A percentile compares a stretch with the other conserved stretches of the same genome.
These are phyloP conservation scores for Ilex paraguariensis DNA, from an alignment of 305 asterid species.

Conservation along the genomic window DNA sequence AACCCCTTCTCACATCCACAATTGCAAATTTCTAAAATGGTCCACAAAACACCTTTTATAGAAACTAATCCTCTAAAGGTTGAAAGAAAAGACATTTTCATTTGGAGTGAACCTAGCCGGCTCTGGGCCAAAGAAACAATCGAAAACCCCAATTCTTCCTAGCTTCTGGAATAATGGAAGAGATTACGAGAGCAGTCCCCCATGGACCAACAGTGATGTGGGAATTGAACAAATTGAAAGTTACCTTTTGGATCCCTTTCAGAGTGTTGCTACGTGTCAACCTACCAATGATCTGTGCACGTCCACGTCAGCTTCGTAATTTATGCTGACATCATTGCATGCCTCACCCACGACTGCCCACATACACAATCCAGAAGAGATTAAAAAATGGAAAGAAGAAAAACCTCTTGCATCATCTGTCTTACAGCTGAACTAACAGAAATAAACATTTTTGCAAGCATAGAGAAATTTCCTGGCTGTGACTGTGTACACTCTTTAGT, in stretches of 20 bases:
- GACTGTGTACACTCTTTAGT: slow-evolving; percentile 1
- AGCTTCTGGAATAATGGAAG: slow-evolving; percentile 1
- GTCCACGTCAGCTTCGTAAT: too few species aligned
- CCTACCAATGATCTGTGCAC: too few species aligned
- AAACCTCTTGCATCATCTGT: slow-evolving; percentile 8
- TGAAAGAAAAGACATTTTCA: neutral
- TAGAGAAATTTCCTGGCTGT: neutral
- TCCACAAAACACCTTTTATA: neutral
- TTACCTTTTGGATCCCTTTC: slow-evolving; percentile 10
- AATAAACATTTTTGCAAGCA: slow-evolving; percentile 7
- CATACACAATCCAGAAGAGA: slow-evolving; percentile 10
- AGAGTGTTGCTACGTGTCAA: slow-evolving; percentile 3
- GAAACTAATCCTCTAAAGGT: neutral
- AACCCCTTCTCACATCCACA: slow-evolving; percentile 7
- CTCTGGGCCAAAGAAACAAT: neutral
- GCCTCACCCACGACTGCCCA: slow-evolving; percentile 31
- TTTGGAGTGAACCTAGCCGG: neutral
- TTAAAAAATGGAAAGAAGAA: neutral
- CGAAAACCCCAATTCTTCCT: slow-evolving; percentile 6
- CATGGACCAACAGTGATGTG: slow-evolving; percentile 10
- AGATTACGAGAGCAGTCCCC: slow-evolving; percentile 11
- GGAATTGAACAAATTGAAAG: slow-evolving; percentile 4
- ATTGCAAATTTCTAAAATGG: slow-evolving; percentile 11
- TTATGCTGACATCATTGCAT: slow-evolving; percentile 23
- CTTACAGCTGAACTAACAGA: slow-evolving; percentile 13